A percentile compares a stretch with the other conserved stretches of the same genome.
Conservation (phyloP, 1,139 yeast species). For the Sugiyamaella sp. region DNA sequence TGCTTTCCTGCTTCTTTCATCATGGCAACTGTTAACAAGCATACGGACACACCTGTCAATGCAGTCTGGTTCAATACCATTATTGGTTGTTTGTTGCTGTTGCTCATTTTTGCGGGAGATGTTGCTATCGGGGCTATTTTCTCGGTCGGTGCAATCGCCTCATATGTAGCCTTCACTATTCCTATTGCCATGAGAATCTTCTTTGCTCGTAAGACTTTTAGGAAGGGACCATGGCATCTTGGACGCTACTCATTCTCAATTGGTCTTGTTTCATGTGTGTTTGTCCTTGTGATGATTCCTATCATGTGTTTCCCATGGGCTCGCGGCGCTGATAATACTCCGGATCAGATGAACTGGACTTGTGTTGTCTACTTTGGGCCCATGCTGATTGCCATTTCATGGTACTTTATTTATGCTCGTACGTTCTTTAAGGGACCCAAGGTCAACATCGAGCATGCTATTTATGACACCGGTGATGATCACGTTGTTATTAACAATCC, state of each 20-base stretch:
- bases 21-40: conserved; percentile 57
- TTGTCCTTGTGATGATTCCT: conserved; percentile 64
- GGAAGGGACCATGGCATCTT: conserved; percentile 71
- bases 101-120: conserved; percentile 67
- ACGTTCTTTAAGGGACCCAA: conserved; percentile 72
- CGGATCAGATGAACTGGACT: conserved; percentile 70
- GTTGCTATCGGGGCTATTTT: conserved; percentile 74
- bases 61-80: conserved; percentile 69
- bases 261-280: conserved; percentile 37
- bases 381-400: conserved; percentile 53
- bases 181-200: conserved; percentile 52
- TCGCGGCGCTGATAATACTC: conserved; percentile 50
- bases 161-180: conserved; percentile 69
- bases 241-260: conserved; percentile 57
- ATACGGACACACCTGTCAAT: conserved; percentile 67
- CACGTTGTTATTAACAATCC: conserved; percentile 9
- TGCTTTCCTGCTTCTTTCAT: conserved; percentile 62
- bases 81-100: conserved; percentile 59
- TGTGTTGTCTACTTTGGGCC: conserved; percentile 69
- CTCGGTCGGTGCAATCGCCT: conserved; percentile 76
- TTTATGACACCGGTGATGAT: conserved; percentile 24
- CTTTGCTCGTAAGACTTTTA: conserved; percentile 56
- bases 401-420: conserved; percentile 61
- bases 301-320: conserved; percentile 62
- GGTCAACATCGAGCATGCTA: conserved; percentile 51